Base-by-base conservation (phyloP, 805 yeast genomes). In the Clavispora asparagi region DNA sequence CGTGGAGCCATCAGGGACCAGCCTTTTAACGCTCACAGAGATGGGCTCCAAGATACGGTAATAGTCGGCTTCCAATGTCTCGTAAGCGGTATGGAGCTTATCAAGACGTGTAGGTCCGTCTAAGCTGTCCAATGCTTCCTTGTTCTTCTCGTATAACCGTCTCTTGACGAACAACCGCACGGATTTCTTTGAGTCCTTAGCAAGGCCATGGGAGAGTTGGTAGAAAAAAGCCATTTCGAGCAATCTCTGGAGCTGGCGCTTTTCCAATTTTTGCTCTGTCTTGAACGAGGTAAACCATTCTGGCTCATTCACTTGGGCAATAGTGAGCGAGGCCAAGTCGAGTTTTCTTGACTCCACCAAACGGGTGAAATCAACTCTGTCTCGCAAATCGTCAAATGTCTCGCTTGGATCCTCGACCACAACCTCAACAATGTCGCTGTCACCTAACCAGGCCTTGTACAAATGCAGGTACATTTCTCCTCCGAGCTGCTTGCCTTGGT, bases 391-490 rank as follows among this genome's bases (percentile, higher is more conserved):
- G 60, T 94, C 99, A 66, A 94, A 92, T 31, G 81, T 80, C 60
- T 90, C 97, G 59, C 85, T 87, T 3, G 98, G 98, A 62, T 94
- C 99, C 62, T 94, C 98, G 4, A 94, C 89, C 0, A 92, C 88
- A 35, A 94, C 76, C 56, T 91, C 95, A 30, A 68, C 65, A 23
- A 90, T 79, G 1, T 58, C 49, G 0, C 61, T 57, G 52, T 87
- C 85, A 0, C 58, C 52, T 3, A 71, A 54, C 86, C 95, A 89
- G 39, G 62, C 51, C 2, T 73, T 68, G 45, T 78, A 73, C 7
- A 94, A 64, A 0, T 74, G 49, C 10, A 71, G 65, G 61, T 92
- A 92, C 27, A 92, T 64, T 14, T 65, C 62, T 4, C 81, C 76
- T 2, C 99, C 99, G 44, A 88, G 81, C 0, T 83, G 79, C 41